phyloP scores from a whole-genome alignment of 805 yeast species.

The Candida sanyiensis region DNA sequence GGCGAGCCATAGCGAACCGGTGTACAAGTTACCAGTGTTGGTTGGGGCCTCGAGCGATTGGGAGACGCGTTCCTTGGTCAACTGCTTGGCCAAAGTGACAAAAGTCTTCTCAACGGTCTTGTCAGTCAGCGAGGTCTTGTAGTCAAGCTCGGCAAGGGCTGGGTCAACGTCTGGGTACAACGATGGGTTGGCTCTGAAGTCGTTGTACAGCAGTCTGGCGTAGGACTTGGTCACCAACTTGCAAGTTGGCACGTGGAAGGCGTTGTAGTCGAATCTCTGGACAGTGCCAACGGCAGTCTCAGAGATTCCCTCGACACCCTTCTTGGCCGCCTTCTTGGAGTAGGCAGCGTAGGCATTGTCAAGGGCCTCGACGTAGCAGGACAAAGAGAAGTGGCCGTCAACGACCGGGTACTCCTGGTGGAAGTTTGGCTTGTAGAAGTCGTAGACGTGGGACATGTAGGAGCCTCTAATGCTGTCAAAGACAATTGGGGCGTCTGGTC shows the following conservation, averaged over 20 bases:
- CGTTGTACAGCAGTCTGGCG: slow-evolving; percentile 88
- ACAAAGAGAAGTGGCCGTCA: slow-evolving; percentile 92
- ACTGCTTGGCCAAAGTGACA: slow-evolving; percentile 64
- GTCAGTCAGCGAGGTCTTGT: slow-evolving; percentile 76
- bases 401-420: slow-evolving; percentile 94
- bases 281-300: slow-evolving; percentile 60
- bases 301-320: slow-evolving; percentile 40
- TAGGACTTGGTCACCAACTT: slow-evolving; percentile 88
- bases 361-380: slow-evolving; percentile 90
- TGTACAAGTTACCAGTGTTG: slow-evolving; percentile 97
- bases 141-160: slow-evolving; percentile 46
- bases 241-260: slow-evolving; percentile 98
- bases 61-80: slow-evolving; percentile 59
- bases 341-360: slow-evolving; percentile 82
- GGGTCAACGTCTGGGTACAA: slow-evolving; percentile 55
- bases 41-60: slow-evolving; percentile 87
- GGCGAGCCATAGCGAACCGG: slow-evolving; percentile 88
- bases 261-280: slow-evolving; percentile 80
- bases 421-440: slow-evolving; percentile 97
- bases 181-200: slow-evolving; percentile 67
- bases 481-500: slow-evolving; percentile 96
- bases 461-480: slow-evolving; percentile 87
- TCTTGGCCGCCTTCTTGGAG: slow-evolving; percentile 64
- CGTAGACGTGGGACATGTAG: slow-evolving; percentile 94
- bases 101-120: slow-evolving; percentile 80